Evolutionary conservation across 176 grass and related monocot genomes (phyloP).

Genomic region (Dactylis glomerata): DNA sequence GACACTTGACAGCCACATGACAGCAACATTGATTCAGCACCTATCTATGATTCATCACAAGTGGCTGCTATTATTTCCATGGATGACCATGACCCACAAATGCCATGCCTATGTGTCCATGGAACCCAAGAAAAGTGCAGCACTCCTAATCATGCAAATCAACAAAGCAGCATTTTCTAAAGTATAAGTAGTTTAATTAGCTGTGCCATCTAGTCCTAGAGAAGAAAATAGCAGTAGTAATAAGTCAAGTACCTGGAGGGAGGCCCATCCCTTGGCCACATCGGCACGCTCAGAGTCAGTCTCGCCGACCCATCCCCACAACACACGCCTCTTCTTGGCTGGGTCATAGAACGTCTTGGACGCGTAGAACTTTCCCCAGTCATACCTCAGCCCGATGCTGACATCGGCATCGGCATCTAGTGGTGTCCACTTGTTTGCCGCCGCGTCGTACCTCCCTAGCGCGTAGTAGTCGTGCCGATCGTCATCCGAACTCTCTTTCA

Average conservation of each 20-base stretch:
- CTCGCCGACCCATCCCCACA: slow-evolving; percentile 90
- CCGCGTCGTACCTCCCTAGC: slow-evolving; percentile 44
- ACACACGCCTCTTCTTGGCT: slow-evolving; percentile 53
- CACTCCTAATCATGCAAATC: background rate
- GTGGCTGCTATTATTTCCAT: background rate
- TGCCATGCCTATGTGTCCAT: background rate
- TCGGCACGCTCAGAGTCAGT: slow-evolving; percentile 76
- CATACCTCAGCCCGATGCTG: slow-evolving; percentile 74
- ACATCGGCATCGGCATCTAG: slow-evolving; percentile 50
- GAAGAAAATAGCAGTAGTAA: too few species aligned
- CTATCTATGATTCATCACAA: background rate
- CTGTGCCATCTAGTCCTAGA: background rate
- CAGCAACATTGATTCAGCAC: background rate
- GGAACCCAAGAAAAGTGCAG: background rate
- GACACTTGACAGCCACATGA: background rate
- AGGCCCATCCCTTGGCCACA: slow-evolving; percentile 86
- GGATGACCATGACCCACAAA: background rate
- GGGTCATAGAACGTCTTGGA: slow-evolving; percentile 94
- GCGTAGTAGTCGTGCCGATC: slow-evolving; percentile 92
- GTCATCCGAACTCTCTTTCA: slow-evolving; percentile 94
- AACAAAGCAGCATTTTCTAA: background rate
- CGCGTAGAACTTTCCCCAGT: slow-evolving; percentile 94
- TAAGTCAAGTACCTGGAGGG: slow-evolving; percentile 59
- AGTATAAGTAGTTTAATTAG: background rate
- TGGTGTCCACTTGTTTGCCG: slow-evolving; percentile 51